Conservation (phyloP, 441 rosid genomes). For the Cnidoscolus chayamansa region DNA sequence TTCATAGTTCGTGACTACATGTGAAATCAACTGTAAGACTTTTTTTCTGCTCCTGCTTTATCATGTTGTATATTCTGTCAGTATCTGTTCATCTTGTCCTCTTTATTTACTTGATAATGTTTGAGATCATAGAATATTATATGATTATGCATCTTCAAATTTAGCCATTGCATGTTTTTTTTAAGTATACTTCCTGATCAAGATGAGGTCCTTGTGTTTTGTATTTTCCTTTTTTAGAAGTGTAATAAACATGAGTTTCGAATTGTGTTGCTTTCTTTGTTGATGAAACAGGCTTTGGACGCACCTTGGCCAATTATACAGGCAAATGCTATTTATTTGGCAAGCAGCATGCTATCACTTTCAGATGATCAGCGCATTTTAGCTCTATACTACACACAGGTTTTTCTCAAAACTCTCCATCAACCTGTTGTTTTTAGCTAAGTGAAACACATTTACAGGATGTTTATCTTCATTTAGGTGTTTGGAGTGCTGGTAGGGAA, state of each 20-base stretch:
- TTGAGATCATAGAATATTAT: neutral
- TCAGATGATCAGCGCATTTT: slow-evolving; percentile 77
- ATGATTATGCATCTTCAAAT: neutral
- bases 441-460: slow-evolving; percentile 3
- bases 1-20: neutral
- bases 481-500: slow-evolving; percentile 80
- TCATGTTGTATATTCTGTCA: neutral
- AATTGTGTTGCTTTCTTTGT: slow-evolving; percentile 19
- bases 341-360: slow-evolving; percentile 75
- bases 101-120: neutral
- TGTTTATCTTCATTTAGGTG: slow-evolving; percentile 43
- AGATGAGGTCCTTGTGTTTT: neutral
- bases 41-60: neutral
- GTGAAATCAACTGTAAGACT: neutral
- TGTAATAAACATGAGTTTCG: neutral
- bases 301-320: slow-evolving; percentile 96
- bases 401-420: slow-evolving; percentile 23
- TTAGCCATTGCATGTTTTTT: neutral
- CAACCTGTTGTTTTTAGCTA: neutral
- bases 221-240: neutral
- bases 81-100: neutral
- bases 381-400: slow-evolving; percentile 74
- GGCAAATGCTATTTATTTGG: slow-evolving; percentile 88
- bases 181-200: neutral
- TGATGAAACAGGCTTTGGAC: slow-evolving; percentile 72